These are phyloP conservation scores for Globisporangium abappressorium DNA, from an alignment of 352 stramenopile genomes.

Conservation along the genomic window DNA sequence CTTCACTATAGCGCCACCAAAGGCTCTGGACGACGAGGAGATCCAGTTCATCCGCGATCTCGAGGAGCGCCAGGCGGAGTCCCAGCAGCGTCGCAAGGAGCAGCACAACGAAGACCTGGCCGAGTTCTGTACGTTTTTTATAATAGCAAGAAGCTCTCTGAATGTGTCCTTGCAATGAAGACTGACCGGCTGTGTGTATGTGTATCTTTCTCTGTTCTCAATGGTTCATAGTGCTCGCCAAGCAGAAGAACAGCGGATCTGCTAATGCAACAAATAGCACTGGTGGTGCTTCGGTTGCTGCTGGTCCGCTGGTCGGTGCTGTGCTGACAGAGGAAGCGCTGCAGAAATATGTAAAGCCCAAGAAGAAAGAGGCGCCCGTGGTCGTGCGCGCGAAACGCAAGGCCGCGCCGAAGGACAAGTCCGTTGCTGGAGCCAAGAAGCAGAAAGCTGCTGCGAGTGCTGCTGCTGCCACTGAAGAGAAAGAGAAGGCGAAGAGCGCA, in stretches of 20 bases:
- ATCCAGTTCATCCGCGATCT: conserved; percentile 79
- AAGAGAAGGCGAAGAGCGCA: conserved; percentile 18
- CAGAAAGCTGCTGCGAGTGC: conserved; percentile 15
- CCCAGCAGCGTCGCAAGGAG: conserved; percentile 44
- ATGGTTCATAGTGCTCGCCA: conserved; percentile 54
- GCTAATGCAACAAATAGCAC: neutral
- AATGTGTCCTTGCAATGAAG: neutral
- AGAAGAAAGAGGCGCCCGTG: conserved; percentile 30
- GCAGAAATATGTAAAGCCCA: conserved; percentile 23
- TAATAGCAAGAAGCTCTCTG: neutral
- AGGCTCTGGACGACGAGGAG: conserved; percentile 85
- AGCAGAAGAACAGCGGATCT: conserved; percentile 34
- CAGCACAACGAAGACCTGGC: conserved; percentile 77
- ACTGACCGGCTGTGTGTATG: conserved; percentile 1
- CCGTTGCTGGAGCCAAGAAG: conserved; percentile 11
- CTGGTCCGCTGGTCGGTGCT: neutral
- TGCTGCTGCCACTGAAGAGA: conserved; percentile 8
- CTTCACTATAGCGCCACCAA: conserved; percentile 53
- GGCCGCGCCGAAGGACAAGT: conserved; percentile 12
- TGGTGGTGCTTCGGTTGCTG: neutral
- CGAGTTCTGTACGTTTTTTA: conserved; percentile 45
- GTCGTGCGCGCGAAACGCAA: conserved; percentile 66
- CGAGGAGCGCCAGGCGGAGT: conserved; percentile 50
- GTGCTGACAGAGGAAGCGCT: conserved; percentile 2
- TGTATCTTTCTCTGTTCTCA: conserved; percentile 12